phyloP scores from a whole-genome alignment of 2,329 filamentous ascomycete species.

The Alternaria sp. region DNA sequence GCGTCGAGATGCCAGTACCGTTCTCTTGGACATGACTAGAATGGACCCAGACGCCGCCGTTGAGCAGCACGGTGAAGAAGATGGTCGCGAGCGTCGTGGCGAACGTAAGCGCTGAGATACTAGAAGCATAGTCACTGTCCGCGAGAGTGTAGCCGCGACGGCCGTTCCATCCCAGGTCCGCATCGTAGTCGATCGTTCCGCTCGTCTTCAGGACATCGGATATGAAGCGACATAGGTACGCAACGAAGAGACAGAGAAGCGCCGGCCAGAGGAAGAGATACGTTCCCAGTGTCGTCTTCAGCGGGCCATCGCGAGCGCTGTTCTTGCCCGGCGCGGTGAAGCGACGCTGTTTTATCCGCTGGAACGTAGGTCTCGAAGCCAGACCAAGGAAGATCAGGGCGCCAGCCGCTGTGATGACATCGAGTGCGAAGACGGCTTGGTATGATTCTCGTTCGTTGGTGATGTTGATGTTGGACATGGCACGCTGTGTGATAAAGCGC shows the following conservation, averaged over 20 bases:
- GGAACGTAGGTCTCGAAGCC: constrained; percentile 3
- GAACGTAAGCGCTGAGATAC: constrained; percentile 1
- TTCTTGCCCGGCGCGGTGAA: background rate
- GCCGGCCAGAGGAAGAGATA: constrained; percentile 11
- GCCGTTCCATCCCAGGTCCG: constrained; percentile 2
- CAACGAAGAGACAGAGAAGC: constrained; percentile 6
- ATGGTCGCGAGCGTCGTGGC: constrained; percentile 1
- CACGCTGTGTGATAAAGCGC: background rate
- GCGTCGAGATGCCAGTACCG: constrained; percentile 1
- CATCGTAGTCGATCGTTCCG: constrained; percentile 1
- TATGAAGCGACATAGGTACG: constrained; percentile 5
- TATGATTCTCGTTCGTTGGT: constrained; percentile 1
- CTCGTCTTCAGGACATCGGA: constrained; percentile 5
- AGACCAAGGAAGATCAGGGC: constrained; percentile 2
- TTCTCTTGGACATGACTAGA: constrained; percentile 8
- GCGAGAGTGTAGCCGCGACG: background rate
- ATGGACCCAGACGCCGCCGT: constrained; percentile 8
- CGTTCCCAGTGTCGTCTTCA: constrained; percentile 4
- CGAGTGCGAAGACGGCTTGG: constrained; percentile 10
- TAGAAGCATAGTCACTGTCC: background rate
- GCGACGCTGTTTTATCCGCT: background rate
- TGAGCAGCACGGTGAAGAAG: constrained; percentile 5
- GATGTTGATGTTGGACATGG: constrained; percentile 5
- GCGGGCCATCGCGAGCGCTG: background rate
- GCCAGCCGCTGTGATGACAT: background rate